Evolutionary conservation across 371 early-diverging fungal species (phyloP).

Genomic region (Mortierella sp.): DNA sequence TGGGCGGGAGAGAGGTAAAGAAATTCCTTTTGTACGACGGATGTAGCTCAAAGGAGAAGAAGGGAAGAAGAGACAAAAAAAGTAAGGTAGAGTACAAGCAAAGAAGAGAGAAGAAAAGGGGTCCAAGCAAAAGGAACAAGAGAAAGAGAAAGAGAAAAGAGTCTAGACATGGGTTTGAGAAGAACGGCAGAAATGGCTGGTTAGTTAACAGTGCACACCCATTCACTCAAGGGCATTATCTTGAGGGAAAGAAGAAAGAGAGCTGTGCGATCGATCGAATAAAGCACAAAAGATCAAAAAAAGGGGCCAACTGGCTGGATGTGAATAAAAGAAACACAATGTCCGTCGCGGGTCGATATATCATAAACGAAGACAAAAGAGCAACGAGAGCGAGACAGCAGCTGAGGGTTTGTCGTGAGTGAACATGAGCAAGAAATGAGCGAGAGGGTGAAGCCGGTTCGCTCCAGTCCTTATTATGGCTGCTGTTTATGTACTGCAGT

Average conservation of each 20-base stretch:
- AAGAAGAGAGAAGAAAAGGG: not conserved
- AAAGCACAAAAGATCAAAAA: not conserved
- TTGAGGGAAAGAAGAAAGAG: not conserved
- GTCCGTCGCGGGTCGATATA: not conserved
- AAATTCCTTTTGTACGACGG: not conserved
- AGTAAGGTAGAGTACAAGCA: not conserved
- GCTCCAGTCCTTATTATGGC: not conserved
- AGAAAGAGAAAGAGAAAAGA: not conserved
- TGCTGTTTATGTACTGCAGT: no score
- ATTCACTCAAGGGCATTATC: not conserved
- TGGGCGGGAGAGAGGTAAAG: not conserved
- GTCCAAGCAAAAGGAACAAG: conserved; percentile 14
- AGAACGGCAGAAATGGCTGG: not conserved
- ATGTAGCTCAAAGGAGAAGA: not conserved
- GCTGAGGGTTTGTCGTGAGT: not conserved
- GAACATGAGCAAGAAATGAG: not conserved
- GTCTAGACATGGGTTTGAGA: not conserved
- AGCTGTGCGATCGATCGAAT: conserved; percentile 15
- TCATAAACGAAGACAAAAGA: not conserved
- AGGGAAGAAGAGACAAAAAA: not conserved
- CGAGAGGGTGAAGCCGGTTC: not conserved
- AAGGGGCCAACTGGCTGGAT: not conserved
- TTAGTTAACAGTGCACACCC: no score
- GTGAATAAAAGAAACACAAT: not conserved
- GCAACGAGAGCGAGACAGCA: not conserved